Conservation (phyloP, 768 basidiomycete genomes). For the Russula virescens region DNA sequence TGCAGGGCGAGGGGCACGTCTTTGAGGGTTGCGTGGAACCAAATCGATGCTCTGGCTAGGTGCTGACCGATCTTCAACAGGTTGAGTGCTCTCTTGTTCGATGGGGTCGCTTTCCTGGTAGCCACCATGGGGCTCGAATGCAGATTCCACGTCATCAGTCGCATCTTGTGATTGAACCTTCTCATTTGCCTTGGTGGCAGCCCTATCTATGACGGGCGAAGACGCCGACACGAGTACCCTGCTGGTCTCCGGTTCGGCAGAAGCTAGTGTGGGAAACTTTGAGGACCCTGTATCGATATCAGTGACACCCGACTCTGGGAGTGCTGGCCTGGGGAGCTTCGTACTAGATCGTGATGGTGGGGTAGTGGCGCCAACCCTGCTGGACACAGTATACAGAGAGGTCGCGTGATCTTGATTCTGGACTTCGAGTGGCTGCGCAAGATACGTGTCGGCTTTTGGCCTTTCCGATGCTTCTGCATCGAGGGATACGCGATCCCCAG, state of each 20-base stretch:
- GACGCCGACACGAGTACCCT: constrained; percentile 18
- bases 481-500: background rate
- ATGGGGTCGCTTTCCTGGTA: constrained; percentile 21
- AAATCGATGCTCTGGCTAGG: background rate
- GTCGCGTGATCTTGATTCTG: background rate
- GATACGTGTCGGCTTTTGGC: background rate
- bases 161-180: constrained; percentile 3
- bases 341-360: background rate
- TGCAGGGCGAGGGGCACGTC: background rate
- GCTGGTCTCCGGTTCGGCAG: background rate
- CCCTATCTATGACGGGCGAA: constrained; percentile 4
- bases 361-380: background rate
- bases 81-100: constrained; percentile 12
- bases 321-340: background rate
- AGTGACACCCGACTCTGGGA: constrained; percentile 9
- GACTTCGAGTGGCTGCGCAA: background rate
- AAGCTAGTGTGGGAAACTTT: background rate
- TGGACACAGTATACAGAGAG: background rate
- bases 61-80: background rate
- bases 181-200: background rate
- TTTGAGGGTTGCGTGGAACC: background rate
- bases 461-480: background rate
- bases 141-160: constrained; percentile 19
- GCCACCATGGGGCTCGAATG: background rate
- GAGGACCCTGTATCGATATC: constrained; percentile 10